Conservation (phyloP, 2,329 filamentous ascomycete species). For the Pseudogymnoascus destructans region DNA sequence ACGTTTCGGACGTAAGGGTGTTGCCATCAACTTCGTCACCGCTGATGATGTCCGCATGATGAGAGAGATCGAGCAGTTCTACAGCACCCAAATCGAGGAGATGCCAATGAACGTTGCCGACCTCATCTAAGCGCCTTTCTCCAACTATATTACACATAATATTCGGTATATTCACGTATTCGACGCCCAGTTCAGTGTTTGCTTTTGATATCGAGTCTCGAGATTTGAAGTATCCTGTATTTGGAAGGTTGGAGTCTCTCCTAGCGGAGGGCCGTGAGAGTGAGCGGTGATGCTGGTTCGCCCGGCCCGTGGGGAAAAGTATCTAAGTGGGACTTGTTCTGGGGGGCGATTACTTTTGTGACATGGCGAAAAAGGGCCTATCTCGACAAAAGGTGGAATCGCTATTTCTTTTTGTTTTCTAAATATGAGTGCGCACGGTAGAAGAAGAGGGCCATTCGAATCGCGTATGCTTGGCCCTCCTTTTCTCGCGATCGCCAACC, state of each 20-base stretch:
- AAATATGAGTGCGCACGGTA: constrained; percentile 5
- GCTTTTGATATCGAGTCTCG: constrained; percentile 1
- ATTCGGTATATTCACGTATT: constrained; percentile 8
- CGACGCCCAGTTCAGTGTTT: constrained; percentile 3
- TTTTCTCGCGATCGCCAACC: constrained; percentile 5
- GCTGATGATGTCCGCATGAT: constrained; percentile 99
- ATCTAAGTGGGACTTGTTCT: constrained; percentile 4
- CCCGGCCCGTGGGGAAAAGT: constrained; percentile 24
- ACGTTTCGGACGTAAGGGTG: constrained; percentile 99
- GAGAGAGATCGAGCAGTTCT: constrained; percentile 99
- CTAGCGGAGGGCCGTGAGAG: constrained; percentile 24
- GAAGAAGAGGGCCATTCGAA: constrained; percentile 6
- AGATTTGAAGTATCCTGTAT: constrained; percentile 2
- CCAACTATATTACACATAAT: constrained; percentile 9
- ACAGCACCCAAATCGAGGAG: constrained; percentile 99
- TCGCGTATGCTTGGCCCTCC: constrained; percentile 5
- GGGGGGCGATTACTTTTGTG: neutral
- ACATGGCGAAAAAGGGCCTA: constrained; percentile 2
- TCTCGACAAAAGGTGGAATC: constrained; percentile 3
- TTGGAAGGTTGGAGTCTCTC: constrained; percentile 9
- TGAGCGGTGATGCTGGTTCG: constrained; percentile 26
- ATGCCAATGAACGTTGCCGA: constrained; percentile 94
- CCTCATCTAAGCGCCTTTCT: constrained; percentile 45
- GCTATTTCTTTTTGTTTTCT: constrained; percentile 5
- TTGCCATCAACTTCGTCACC: constrained; percentile 99